Percentiles rank a stretch among this genome's conserved stretches.
phyloP scores from a whole-genome alignment of 2,329 filamentous ascomycete genomes.

The Keithomyces neogunnii region DNA sequence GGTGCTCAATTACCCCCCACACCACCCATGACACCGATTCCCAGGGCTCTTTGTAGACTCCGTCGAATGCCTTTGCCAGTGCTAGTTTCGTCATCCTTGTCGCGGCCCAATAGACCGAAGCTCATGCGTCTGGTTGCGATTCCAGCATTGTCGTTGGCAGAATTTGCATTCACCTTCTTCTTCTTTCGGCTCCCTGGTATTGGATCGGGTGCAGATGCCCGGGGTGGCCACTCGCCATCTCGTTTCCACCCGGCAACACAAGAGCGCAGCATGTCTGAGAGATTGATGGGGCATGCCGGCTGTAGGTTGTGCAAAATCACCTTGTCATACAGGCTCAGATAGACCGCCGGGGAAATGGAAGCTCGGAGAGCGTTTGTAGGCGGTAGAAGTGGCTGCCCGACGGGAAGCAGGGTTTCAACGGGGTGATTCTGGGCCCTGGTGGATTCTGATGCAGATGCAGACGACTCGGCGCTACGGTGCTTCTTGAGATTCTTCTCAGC shows the following conservation, averaged over 20 bases:
- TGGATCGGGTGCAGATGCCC: slow-evolving; percentile 33
- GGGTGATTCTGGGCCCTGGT: slow-evolving; percentile 29
- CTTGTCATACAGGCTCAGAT: slow-evolving; percentile 82
- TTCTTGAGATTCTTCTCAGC: slow-evolving; percentile 22
- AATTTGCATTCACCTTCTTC: slow-evolving; percentile 21
- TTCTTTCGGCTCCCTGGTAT: slow-evolving; percentile 29
- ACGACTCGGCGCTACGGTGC: slow-evolving; percentile 24
- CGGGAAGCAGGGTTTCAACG: slow-evolving; percentile 58
- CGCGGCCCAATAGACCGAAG: slow-evolving; percentile 37
- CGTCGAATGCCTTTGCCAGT: slow-evolving; percentile 32
- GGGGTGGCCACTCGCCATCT: slow-evolving; percentile 82
- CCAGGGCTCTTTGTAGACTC: slow-evolving; percentile 38
- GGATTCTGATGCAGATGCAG: slow-evolving; percentile 20
- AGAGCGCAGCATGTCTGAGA: slow-evolving; percentile 69
- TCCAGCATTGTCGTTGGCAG: slow-evolving; percentile 15
- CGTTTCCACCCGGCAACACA: slow-evolving; percentile 89
- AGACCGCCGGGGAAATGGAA: slow-evolving; percentile 64
- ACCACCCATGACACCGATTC: slow-evolving; percentile 21
- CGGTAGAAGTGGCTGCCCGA: slow-evolving; percentile 66
- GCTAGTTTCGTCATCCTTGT: slow-evolving; percentile 23
- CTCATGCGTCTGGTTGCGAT: slow-evolving; percentile 35
- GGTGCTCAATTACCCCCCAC: not conserved
- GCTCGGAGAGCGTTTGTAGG: slow-evolving; percentile 66
- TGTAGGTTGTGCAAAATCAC: slow-evolving; percentile 72
- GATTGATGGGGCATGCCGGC: slow-evolving; percentile 81